phyloP scores from a whole-genome alignment of 257 asterid genomes.

The Knoxia roxburghii region DNA sequence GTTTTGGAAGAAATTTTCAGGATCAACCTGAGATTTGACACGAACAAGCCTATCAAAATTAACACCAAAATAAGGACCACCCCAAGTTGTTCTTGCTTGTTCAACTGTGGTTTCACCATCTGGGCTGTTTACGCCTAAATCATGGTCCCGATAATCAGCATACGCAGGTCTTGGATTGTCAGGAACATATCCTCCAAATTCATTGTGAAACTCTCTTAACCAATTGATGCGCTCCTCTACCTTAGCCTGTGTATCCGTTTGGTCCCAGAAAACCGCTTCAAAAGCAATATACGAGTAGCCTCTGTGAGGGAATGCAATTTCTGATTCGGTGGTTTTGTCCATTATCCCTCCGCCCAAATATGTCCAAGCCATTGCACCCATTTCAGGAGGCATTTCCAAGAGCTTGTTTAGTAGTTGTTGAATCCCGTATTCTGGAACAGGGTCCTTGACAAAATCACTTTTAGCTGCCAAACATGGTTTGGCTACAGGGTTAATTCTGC shows the following conservation, averaged over 20 bases:
- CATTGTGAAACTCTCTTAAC: slow-evolving; percentile 4
- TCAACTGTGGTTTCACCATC: slow-evolving; percentile 2
- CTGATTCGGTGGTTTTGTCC: slow-evolving; percentile 1
- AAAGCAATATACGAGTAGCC: not conserved
- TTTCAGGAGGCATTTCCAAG: not conserved
- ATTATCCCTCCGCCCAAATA: slow-evolving; percentile 6
- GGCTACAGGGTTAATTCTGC: not conserved
- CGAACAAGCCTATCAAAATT: slow-evolving; percentile 13
- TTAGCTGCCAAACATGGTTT: not conserved
- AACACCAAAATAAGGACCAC: not conserved
- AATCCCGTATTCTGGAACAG: not conserved
- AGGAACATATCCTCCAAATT: slow-evolving; percentile 1
- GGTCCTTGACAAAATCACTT: not conserved
- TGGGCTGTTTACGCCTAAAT: slow-evolving; percentile 10
- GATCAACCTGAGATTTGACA: slow-evolving; percentile 16
- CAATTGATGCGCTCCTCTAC: not conserved
- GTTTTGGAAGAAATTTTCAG: slow-evolving; percentile 12
- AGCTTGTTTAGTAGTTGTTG: not conserved
- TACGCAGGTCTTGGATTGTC: slow-evolving; percentile 5
- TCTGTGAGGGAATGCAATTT: slow-evolving; percentile 10
- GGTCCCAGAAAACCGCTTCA: slow-evolving; percentile 3
- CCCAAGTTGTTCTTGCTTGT: not conserved
- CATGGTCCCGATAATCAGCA: slow-evolving; percentile 11
- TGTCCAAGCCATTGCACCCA: not conserved
- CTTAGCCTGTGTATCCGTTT: not conserved